Evolutionary conservation across 306 rosid genomes (phyloP).

Genomic region (Begonia fuchsioides): DNA sequence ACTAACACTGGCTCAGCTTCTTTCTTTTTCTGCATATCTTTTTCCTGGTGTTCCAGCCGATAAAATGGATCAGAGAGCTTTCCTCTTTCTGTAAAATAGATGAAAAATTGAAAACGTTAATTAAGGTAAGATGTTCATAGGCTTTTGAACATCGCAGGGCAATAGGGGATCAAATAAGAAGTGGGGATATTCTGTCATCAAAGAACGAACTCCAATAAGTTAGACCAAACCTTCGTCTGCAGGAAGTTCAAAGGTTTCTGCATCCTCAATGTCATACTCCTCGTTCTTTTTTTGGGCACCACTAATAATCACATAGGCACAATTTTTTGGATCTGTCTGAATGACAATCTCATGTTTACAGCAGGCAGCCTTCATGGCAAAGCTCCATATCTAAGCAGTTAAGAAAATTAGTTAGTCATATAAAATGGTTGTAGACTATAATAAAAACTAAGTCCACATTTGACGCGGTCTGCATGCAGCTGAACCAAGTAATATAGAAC

Average conservation of each 20-base stretch:
- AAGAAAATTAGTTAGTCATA: conserved; percentile 2
- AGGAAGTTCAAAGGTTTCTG: conserved; percentile 73
- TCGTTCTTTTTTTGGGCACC: conserved; percentile 67
- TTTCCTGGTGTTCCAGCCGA: conserved; percentile 85
- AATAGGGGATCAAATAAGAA: too few relatives aligned
- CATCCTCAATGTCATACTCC: conserved; percentile 76
- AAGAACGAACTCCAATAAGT: background rate
- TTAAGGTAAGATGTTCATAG: too few relatives aligned
- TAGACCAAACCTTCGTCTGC: conserved; percentile 61
- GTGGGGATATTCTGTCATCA: background rate
- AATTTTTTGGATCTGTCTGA: conserved; percentile 89
- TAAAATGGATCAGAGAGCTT: conserved; percentile 93
- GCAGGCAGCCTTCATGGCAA: conserved; percentile 82
- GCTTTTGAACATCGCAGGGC: too few relatives aligned
- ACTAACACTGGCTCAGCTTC: conserved; percentile 80
- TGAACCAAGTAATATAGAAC: too few relatives aligned
- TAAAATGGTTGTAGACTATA: background rate
- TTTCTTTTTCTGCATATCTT: conserved; percentile 74
- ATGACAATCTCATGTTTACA: conserved; percentile 76
- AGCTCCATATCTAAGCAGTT: conserved; percentile 77
- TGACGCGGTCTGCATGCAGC: too few relatives aligned
- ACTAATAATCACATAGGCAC: conserved; percentile 60
- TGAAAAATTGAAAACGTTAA: too few relatives aligned
- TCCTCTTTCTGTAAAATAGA: conserved; percentile 40
- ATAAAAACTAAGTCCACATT: too few relatives aligned